A percentile compares a stretch with the other conserved stretches of the same genome.
Conservation (phyloP, 2,329 filamentous ascomycete species). For the Apiospora arundinis region DNA sequence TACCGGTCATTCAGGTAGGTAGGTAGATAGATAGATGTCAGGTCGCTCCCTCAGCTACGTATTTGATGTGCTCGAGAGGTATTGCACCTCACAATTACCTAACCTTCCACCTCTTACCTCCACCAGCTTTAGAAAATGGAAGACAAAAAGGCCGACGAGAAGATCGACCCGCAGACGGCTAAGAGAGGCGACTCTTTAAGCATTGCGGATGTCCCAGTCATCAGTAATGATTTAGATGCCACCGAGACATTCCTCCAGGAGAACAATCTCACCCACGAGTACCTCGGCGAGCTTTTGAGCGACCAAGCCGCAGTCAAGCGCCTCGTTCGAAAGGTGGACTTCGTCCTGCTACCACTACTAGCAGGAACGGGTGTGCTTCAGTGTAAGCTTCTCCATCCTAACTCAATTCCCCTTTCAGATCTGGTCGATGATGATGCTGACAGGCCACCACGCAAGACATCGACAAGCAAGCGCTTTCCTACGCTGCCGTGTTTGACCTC, state of each 20-base stretch:
- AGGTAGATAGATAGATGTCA: neutral
- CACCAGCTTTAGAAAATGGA: neutral
- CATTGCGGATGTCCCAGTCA: slow-evolving; percentile 1
- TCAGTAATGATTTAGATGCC: slow-evolving; percentile 49
- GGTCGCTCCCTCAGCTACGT: too few species aligned
- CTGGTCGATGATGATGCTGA: neutral
- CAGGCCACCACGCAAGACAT: slow-evolving; percentile 41
- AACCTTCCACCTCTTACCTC: neutral
- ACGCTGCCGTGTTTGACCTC: slow-evolving; percentile 62
- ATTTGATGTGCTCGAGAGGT: neutral
- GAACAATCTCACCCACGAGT: slow-evolving; percentile 49
- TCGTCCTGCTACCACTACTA: slow-evolving; percentile 57
- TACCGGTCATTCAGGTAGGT: neutral
- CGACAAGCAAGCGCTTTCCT: slow-evolving; percentile 61
- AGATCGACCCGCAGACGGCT: slow-evolving; percentile 17
- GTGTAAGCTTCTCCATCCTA: slow-evolving; percentile 33
- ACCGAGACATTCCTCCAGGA: slow-evolving; percentile 56
- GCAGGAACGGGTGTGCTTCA: slow-evolving; percentile 57
- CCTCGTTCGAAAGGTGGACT: slow-evolving; percentile 54
- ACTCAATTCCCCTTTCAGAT: too few species aligned
- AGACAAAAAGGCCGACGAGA: slow-evolving; percentile 13
- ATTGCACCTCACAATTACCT: neutral
- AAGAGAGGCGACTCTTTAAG: slow-evolving; percentile 16
- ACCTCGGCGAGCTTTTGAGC: slow-evolving; percentile 50
- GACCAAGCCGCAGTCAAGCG: slow-evolving; percentile 43